Base-by-base conservation (phyloP, 31 red algal species). In the Odonthalia washingtoniensis region DNA sequence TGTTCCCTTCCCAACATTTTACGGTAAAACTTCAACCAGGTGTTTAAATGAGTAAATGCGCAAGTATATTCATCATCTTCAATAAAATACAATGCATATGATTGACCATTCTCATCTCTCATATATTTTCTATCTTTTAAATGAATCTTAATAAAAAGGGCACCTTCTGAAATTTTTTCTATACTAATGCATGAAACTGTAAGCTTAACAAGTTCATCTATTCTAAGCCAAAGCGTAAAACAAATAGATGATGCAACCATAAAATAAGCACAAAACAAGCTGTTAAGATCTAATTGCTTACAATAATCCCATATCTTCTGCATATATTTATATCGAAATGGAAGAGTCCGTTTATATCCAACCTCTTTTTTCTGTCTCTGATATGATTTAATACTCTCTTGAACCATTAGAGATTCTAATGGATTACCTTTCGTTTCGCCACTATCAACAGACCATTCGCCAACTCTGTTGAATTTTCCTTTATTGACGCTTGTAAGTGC, bases 401-500 rank as follows among this genome's bases (percentile, higher is more conserved):
- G 40, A 57, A 80, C 24, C 21, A 52, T 0, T 9, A 26, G 26
- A 63, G 4, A 16, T 28, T n/a, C n/a, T 30, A 80, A 3, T 62
- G 76, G 41, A 60, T 28, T 80, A 27, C 0, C 76, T 21, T 46
- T 45, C 4, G 76, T 80, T 0, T 0, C 57, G 6, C 34, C 76
- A 33, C 21, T 5, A 80, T 26, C 31, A 5, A 0, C 57, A 24
- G 9, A 57, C 45, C 76, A 80, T 32, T 80, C 46, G 17, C 76
- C 76, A 1, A 52, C 76, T 34, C 76, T n/a, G 24, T 34, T 60
- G 34, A 63, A 80, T 60, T 32, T 46, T 60, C 45, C 9, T 0
- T 61, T 80, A 26, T 80, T 57, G 3, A 80, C 45, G 26, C 76
- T 80, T 33, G 76, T 44, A 4, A 80, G 76, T 26, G 76, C 45